Evolutionary conservation across 768 basidiomycete genomes (phyloP).

Genomic region (Cyclocybe aegerita): DNA sequence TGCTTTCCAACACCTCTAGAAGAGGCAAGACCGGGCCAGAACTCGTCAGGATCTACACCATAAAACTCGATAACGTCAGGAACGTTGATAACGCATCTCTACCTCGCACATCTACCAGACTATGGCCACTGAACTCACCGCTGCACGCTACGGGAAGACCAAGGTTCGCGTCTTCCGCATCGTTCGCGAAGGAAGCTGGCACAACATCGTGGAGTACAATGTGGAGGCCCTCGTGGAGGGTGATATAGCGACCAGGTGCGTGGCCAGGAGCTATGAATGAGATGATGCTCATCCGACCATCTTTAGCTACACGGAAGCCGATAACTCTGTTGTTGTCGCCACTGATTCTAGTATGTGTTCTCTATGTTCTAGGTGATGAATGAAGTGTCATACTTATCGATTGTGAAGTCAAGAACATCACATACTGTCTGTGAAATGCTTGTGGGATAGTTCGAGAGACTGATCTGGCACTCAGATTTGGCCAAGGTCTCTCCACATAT

Average conservation of each 20-base stretch:
- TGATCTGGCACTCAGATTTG: constrained; percentile 47
- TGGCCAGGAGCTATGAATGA: not conserved
- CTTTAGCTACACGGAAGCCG: constrained; percentile 74
- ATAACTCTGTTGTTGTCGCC: constrained; percentile 86
- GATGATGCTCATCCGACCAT: not conserved
- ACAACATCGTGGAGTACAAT: constrained; percentile 81
- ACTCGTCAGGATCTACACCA: too few species aligned
- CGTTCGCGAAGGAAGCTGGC: constrained; percentile 65
- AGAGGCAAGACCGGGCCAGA: too few species aligned
- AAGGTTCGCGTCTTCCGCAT: constrained; percentile 84
- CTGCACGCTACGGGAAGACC: constrained; percentile 82
- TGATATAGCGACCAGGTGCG: constrained; percentile 74
- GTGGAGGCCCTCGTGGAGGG: constrained; percentile 78
- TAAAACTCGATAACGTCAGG: too few species aligned
- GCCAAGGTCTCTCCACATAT: constrained; percentile 91
- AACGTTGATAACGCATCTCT: not conserved
- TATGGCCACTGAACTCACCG: constrained; percentile 22
- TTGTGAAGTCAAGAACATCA: constrained; percentile 63
- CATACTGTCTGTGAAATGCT: constrained; percentile 45
- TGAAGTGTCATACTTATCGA: not conserved
- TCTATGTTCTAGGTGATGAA: not conserved
- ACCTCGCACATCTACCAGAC: constrained; percentile 1
- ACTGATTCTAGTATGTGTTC: constrained; percentile 81
- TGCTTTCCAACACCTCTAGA: too few species aligned
- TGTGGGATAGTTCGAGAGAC: too few species aligned